phyloP scores from a whole-genome alignment of 2,329 filamentous ascomycete genomes.

The Niveomyces coronatus region DNA sequence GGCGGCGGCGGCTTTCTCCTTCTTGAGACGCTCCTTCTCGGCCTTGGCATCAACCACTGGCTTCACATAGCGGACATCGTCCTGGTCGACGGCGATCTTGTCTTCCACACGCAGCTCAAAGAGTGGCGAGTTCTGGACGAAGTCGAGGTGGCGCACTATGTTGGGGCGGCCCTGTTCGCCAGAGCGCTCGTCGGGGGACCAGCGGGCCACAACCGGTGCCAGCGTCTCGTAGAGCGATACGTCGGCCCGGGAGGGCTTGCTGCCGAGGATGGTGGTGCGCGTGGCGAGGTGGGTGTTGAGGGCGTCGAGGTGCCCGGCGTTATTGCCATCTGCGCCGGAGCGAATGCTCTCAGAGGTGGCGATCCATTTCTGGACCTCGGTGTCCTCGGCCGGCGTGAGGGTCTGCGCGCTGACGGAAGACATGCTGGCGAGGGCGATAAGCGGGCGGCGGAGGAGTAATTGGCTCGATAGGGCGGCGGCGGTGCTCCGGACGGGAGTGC shows the following conservation, averaged over 20 bases:
- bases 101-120: constrained; percentile 60
- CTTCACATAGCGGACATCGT: constrained; percentile 77
- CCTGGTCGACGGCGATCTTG: constrained; percentile 68
- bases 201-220: constrained; percentile 64
- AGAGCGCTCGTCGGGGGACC: constrained; percentile 78
- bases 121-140: constrained; percentile 81
- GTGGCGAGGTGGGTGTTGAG: constrained; percentile 82
- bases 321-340: constrained; percentile 42
- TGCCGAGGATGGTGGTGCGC: constrained; percentile 79
- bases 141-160: constrained; percentile 85
- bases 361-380: constrained; percentile 85
- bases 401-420: constrained; percentile 53
- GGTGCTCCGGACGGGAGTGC: constrained; percentile 25
- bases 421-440: constrained; percentile 43
- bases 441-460: constrained; percentile 20
- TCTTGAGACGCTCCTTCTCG: constrained; percentile 94
- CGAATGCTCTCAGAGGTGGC: constrained; percentile 61
- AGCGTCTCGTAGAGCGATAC: constrained; percentile 73
- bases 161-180: constrained; percentile 83
- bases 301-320: constrained; percentile 55
- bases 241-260: constrained; percentile 82
- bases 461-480: neutral
- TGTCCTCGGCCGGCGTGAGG: constrained; percentile 70
- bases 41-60: constrained; percentile 85
- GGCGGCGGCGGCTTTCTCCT: constrained; percentile 72